These are phyloP conservation scores for Sclerotinia spermophila DNA, from an alignment of 2,329 filamentous ascomycete species.

Conservation along the genomic window DNA sequence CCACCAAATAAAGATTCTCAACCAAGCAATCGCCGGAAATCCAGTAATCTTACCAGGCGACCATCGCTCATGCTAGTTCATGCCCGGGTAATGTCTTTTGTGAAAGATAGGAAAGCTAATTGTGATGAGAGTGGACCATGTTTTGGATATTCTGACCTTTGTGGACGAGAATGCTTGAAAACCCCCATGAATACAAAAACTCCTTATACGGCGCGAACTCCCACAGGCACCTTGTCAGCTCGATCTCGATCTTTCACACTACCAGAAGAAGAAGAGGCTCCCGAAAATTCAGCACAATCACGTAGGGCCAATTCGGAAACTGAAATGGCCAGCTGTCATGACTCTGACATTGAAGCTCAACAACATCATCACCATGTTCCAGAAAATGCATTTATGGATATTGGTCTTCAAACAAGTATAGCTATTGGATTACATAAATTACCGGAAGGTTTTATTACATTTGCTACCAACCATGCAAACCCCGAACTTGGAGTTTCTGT, in stretches of 20 bases:
- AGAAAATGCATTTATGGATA: conserved; percentile 86
- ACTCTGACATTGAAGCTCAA: conserved; percentile 32
- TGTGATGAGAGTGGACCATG: conserved; percentile 60
- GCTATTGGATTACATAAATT: conserved; percentile 96
- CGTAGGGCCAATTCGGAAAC: conserved; percentile 19
- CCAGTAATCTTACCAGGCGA: conserved; percentile 37
- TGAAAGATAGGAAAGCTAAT: conserved; percentile 60
- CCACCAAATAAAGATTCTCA: conserved; percentile 5
- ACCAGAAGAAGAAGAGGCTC: conserved; percentile 9
- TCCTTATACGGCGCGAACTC: conserved; percentile 20
- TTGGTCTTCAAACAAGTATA: conserved; percentile 92
- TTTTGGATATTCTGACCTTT: conserved; percentile 62
- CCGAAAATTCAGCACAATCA: neutral
- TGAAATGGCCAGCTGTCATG: conserved; percentile 20
- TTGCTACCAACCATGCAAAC: conserved; percentile 95
- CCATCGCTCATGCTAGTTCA: conserved; percentile 54
- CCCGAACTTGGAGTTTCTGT: conserved; percentile 84
- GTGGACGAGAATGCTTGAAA: conserved; percentile 61
- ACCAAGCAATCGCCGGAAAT: conserved; percentile 12
- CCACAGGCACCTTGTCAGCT: conserved; percentile 21
- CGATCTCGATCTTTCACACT: conserved; percentile 13
- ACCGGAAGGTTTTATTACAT: conserved; percentile 83
- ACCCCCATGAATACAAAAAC: conserved; percentile 18
- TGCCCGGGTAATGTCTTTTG: conserved; percentile 59
- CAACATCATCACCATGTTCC: conserved; percentile 90